A percentile compares a stretch with the other conserved stretches of the same genome.
These are phyloP conservation scores for Blepharisma japonicum DNA, from an alignment of 73 alveolate species.

Conservation along the genomic window DNA sequence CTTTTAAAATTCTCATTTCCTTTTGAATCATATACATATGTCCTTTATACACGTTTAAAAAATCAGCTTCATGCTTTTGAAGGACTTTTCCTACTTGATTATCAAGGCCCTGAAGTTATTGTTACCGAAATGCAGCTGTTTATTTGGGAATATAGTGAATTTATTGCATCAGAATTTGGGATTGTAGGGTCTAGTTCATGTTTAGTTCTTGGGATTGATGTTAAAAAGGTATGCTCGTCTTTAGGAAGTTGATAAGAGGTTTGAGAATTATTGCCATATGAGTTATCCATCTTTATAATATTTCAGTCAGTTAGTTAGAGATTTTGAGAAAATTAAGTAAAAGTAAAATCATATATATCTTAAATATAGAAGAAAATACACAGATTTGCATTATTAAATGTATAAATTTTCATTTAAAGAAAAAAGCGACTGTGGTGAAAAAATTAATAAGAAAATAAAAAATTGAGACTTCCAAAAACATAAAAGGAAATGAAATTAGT, in stretches of 20 bases:
- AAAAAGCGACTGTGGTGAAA: not conserved
- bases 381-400: not conserved
- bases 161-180: conserved; percentile 17
- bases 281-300: not conserved
- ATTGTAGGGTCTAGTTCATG: conserved; percentile 14
- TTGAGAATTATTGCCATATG: not conserved
- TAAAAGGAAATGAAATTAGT: not conserved
- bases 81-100: conserved; percentile 21
- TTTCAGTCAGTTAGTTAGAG: not conserved
- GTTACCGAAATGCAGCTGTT: conserved; percentile 12
- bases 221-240: conserved; percentile 23
- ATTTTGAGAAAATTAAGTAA: not conserved
- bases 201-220: not conserved
- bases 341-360: not conserved
- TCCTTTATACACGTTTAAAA: conserved; percentile 19
- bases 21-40: conserved; percentile 42
- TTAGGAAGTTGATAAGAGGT: not conserved
- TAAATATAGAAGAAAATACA: not conserved
- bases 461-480: not conserved
- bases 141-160: not conserved
- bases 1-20: conserved; percentile 47
- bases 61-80: conserved; percentile 21
- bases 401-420: not conserved
- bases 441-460: not conserved
- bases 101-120: not conserved